Evolutionary conservation across 139 green algal species (phyloP).

Genomic region (Chlorella sp.): DNA sequence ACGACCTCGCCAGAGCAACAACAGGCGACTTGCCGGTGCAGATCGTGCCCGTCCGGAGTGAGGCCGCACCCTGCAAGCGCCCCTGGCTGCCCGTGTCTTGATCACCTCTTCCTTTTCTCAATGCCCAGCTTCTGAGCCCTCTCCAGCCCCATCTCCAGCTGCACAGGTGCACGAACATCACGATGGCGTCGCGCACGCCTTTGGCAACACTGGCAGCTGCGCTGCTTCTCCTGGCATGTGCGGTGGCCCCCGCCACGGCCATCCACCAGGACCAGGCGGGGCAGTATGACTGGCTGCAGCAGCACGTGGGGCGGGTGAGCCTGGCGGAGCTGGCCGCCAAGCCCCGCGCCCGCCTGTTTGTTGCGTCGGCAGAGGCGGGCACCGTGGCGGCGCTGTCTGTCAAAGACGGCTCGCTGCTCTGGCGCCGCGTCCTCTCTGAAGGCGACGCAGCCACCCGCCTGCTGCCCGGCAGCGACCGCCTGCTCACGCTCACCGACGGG

Average conservation of each 20-base stretch:
- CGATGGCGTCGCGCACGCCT: too few species aligned
- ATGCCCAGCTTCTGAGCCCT: too few species aligned
- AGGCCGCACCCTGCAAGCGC: too few species aligned
- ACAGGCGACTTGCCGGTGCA: too few species aligned
- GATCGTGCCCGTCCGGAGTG: too few species aligned
- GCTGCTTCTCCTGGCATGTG: neutral
- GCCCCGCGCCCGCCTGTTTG: conserved; percentile 49
- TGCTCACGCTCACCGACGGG: conserved; percentile 45
- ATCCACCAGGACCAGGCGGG: conserved; percentile 79
- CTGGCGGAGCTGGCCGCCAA: conserved; percentile 45
- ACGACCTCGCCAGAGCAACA: too few species aligned
- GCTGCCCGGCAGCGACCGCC: neutral
- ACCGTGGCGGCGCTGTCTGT: conserved; percentile 67
- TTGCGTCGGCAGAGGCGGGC: conserved; percentile 52
- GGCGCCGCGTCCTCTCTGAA: conserved; percentile 60
- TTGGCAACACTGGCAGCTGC: neutral
- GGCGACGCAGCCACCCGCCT: conserved; percentile 5
- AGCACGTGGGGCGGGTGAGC: conserved; percentile 65
- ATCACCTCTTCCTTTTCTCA: too few species aligned
- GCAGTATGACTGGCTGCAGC: conserved; percentile 77
- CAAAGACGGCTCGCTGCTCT: conserved; percentile 66
- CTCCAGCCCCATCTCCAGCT: too few species aligned
- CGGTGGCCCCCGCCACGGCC: neutral
- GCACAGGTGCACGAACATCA: too few species aligned
- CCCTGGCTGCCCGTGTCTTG: too few species aligned